Base-by-base conservation (phyloP, 192 early-diverging fungal species). In the Coemansia sp. region DNA sequence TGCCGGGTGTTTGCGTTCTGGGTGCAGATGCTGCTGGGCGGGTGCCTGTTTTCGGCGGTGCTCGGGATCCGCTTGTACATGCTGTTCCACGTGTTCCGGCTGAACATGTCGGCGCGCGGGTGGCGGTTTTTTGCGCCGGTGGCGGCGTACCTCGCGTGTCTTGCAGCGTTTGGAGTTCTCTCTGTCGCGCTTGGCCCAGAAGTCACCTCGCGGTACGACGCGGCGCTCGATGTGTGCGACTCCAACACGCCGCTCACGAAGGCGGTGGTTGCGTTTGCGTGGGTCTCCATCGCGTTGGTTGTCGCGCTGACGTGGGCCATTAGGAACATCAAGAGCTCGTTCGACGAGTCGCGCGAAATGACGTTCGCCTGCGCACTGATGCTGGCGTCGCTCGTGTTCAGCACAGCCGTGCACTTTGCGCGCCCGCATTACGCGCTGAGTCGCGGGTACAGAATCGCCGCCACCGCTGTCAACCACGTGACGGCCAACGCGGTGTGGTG, bases 331-430 rank as follows among this genome's bases (percentile, higher is more conserved):
- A 72, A 76, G 64, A 75, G 70, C 63, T 73, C 70, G 10, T 81
- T 81, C 49, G 75, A 81, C 71, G 79, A 81, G 57, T 60, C 50
- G 15, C 67, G 71, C 37, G 70, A 75, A 12, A 73, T 76, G 56
- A 11, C 61, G 13, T 50, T 75, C 37, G 70, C 68, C 7, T 81
- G 74, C 26, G 6, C 61, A 16, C 54, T 72, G 16, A 57, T 73
- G 13, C 56, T 75, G 18, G 40, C 48, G 0, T 59, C 75, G 11
- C 12, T 81, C 5, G 42, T 43, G 1, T 56, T 69, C 52, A 64
- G 67, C 62, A 69, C 70, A 0, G 15, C 43, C 7, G 54, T 76
- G 41, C 59, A 68, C 49, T 70, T 73, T 21, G 47, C 48, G 15
- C 60, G 60, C 38, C 67, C 70, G 4, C 43, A 74, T 11, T 74